Percentiles rank a stretch among this genome's conserved stretches.
Evolutionary conservation across 2,329 filamentous ascomycete genomes (phyloP).

Genomic region (Aspergillus sp.): DNA sequence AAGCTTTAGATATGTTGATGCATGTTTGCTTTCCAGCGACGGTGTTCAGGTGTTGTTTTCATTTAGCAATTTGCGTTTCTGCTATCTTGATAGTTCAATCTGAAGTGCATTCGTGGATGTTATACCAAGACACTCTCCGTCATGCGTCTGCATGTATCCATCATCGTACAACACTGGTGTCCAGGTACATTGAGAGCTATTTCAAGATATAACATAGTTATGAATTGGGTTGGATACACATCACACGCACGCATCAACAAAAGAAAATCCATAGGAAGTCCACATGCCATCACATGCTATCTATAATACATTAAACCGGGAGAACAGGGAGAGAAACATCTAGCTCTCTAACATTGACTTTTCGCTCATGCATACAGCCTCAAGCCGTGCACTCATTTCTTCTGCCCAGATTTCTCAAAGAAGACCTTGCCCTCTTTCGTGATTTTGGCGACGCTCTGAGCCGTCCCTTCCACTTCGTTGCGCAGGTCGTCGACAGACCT

Average conservation of each 20-base stretch:
- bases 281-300: constrained; percentile 9
- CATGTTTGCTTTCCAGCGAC: constrained; percentile 21
- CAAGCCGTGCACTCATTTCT: constrained; percentile 13
- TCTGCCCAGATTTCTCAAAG: constrained; percentile 48
- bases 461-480: constrained; percentile 30
- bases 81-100: no score
- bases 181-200: no score
- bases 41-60: constrained; percentile 15
- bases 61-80: not conserved
- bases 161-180: no score
- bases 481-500: constrained; percentile 28
- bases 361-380: not conserved
- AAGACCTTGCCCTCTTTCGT: constrained; percentile 64
- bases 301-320: constrained; percentile 24
- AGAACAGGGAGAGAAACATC: not conserved
- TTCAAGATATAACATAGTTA: no score
- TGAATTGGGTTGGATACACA: no score
- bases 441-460: constrained; percentile 52
- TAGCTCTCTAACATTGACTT: constrained; percentile 7
- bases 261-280: not conserved
- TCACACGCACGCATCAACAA: not conserved
- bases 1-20: not conserved
- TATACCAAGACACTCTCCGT: no score
- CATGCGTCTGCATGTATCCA: no score
- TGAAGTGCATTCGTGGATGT: no score